phyloP scores from a whole-genome alignment of 2,329 filamentous ascomycete genomes.

The Chalara sp. region DNA sequence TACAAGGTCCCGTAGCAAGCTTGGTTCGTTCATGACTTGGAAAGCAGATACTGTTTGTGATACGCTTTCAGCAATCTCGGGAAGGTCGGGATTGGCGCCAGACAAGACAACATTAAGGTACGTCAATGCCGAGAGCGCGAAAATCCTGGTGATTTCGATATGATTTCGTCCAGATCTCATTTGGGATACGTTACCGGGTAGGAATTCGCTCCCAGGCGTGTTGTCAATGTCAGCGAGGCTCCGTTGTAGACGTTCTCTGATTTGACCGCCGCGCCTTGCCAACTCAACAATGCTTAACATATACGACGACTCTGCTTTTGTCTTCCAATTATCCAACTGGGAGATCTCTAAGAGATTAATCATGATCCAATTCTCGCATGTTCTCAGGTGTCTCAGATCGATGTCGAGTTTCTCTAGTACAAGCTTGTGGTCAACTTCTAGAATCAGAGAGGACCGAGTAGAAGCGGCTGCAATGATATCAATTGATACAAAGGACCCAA shows the following conservation, averaged over 20 bases:
- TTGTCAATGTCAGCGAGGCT: neutral
- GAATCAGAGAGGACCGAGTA: neutral
- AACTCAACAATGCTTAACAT: too few relatives aligned
- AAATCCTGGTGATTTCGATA: neutral
- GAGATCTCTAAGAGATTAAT: neutral
- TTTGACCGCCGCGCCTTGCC: too few relatives aligned
- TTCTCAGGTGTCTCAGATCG: neutral
- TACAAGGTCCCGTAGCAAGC: neutral
- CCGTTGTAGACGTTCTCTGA: too few relatives aligned
- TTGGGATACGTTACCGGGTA: neutral
- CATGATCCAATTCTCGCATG: neutral
- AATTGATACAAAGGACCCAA: neutral
- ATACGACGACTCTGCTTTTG: neutral
- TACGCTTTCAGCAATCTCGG: neutral
- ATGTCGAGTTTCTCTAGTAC: neutral
- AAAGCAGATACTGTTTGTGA: neutral
- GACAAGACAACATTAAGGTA: too few relatives aligned
- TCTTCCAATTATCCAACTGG: neutral
- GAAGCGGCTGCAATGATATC: neutral
- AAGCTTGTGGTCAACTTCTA: neutral
- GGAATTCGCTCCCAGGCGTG: neutral
- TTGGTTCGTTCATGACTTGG: neutral
- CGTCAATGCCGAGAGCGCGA: neutral
- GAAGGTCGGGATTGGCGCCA: neutral
- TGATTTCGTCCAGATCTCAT: too few relatives aligned